A percentile compares a stretch with the other conserved stretches of the same genome.
Conservation (phyloP, 129 eudicot species). For the Centella asiatica region DNA sequence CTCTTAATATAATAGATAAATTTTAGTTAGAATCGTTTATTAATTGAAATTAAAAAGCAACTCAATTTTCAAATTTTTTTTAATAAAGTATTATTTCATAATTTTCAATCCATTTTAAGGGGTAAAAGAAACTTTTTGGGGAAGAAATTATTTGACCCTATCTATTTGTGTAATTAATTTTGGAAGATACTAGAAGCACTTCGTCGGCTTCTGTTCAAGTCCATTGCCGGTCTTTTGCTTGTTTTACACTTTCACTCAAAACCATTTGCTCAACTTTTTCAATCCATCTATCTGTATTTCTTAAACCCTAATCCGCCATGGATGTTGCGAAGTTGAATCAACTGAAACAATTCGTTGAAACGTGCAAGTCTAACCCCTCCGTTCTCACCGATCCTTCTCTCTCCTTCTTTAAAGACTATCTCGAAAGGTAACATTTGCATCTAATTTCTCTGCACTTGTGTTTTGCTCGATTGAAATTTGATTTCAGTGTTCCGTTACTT, state of each 20-base stretch:
- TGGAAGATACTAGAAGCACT: conserved; percentile 6
- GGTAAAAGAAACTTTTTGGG: not conserved
- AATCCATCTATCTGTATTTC: not conserved
- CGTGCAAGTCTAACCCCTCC: conserved; percentile 67
- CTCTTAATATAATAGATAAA: no score
- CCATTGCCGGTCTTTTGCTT: not conserved
- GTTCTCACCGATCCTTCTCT: conserved; percentile 76
- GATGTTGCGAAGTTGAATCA: conserved; percentile 57
- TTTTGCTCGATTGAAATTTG: not conserved
- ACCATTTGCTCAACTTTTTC: not conserved
- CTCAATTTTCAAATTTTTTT: no score
- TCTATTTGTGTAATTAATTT: not conserved
- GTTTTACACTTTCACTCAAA: not conserved
- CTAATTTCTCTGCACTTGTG: not conserved
- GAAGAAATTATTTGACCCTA: not conserved
- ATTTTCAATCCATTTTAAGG: not conserved
- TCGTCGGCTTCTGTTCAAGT: not conserved
- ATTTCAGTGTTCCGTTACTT: not conserved
- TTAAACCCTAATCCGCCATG: conserved; percentile 36
- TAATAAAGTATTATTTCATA: no score
- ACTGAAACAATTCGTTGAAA: conserved; percentile 49
- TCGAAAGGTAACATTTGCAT: conserved; percentile 47
- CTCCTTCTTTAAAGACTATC: conserved; percentile 83
- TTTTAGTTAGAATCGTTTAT: no score
- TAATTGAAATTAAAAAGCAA: no score